phyloP scores from a whole-genome alignment of 2,329 filamentous ascomycete species.

The Nemania abortiva region DNA sequence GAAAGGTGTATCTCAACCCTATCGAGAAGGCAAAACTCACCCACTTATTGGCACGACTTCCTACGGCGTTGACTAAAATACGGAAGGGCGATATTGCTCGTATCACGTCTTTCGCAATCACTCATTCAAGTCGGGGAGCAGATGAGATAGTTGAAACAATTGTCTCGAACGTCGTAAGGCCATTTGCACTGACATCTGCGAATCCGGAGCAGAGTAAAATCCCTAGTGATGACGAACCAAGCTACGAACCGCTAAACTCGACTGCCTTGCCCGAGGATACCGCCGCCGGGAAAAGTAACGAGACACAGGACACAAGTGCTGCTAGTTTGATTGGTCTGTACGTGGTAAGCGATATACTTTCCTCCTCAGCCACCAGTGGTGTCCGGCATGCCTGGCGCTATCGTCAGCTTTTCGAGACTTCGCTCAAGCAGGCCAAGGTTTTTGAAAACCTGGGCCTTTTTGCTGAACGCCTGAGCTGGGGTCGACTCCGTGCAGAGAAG shows the following conservation, averaged over 20 bases:
- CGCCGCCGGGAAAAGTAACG: conserved; percentile 56
- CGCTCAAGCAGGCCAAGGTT: conserved; percentile 72
- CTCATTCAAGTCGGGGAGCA: conserved; percentile 84
- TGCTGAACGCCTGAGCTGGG: conserved; percentile 80
- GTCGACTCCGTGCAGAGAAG: conserved; percentile 83
- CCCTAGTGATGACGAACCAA: conserved; percentile 55
- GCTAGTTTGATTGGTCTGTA: conserved; percentile 86
- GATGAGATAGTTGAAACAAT: conserved; percentile 94
- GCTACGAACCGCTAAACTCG: conserved; percentile 54
- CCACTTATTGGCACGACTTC: conserved; percentile 85
- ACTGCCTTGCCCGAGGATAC: conserved; percentile 55
- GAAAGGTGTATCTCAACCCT: conserved; percentile 80
- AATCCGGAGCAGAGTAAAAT: conserved; percentile 67
- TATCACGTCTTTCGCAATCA: conserved; percentile 88
- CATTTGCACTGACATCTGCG: conserved; percentile 78
- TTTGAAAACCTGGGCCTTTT: conserved; percentile 83
- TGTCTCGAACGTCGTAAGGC: conserved; percentile 82
- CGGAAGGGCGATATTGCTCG: conserved; percentile 88
- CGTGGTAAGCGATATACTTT: conserved; percentile 80
- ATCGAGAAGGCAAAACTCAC: conserved; percentile 86
- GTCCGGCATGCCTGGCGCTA: conserved; percentile 90
- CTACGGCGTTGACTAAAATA: conserved; percentile 78
- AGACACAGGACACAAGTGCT: conserved; percentile 72
- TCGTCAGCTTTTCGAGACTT: conserved; percentile 80
- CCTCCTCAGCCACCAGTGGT: conserved; percentile 79